Base-by-base conservation (phyloP, 2,329 filamentous ascomycete genomes). In the Madurella mycetomatis region DNA sequence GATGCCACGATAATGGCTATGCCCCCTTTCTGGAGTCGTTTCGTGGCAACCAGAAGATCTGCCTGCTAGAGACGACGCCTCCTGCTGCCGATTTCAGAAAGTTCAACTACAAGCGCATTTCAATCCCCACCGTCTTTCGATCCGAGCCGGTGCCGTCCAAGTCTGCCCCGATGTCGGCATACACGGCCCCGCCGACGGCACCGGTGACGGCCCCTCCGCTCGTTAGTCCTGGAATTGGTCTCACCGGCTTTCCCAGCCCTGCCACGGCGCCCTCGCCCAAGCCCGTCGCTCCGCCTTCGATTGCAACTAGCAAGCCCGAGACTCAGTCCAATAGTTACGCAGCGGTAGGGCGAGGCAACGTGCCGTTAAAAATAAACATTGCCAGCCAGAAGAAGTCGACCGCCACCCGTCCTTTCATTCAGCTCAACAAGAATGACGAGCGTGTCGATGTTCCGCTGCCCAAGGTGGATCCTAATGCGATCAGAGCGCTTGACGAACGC, bases 1-100 rank as follows among this genome's bases (percentile, higher is more conserved):
- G 66, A 2, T 70, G 67, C 46, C 64, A 66, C 45, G 69, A 71
- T 55, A 69, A 67, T 19, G 69, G 68, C 32, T 71, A 71, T n/a
- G 57, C 69, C 11, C 64, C 65, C 5, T 63, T 68, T 37, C 56
- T 71, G 3, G 65, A 68, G 40, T 65, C 66, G 9, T 68, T 67
- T 52, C 67, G 68, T 45, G 60, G 62, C 39, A 65, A 66, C 44
- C 47, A 58, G 15, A 69, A 68, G 54, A 57, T 71, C 31, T 66
- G 61, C 4, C 64, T 72, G 1, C 61, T 72, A 13, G 63, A 69
- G 51, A 65, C 67, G 1, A 66, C 67, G 2, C 61, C 67, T 0
- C 56, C 67, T 4, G 63, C 64, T n/a, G 64, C 65, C 15, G 65
- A 67, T 1, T 71, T 69, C 53, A 55, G 58, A 25, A 61, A 64